Evolutionary conservation across 257 asterid species (phyloP).

Genomic region (Nicotiana undulata): DNA sequence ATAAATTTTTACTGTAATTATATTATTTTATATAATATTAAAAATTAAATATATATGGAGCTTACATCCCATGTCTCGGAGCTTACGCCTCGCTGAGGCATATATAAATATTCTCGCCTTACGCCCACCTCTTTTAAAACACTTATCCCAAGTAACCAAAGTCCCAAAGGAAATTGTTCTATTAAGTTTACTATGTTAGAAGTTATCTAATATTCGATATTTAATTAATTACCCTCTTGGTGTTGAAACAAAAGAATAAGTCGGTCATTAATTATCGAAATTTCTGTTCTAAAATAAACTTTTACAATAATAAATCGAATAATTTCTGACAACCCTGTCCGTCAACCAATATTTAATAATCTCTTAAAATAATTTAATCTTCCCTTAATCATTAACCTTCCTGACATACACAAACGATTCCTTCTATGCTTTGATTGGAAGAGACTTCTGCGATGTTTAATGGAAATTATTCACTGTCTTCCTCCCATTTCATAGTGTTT

Average conservation of each 20-base stretch:
- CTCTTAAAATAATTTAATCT: slow-evolving; percentile 4
- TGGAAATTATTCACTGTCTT: background rate
- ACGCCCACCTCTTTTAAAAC: too few relatives aligned
- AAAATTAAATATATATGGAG: too few relatives aligned
- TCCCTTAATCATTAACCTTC: slow-evolving; percentile 28
- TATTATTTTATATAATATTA: too few relatives aligned
- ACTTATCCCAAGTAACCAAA: too few relatives aligned
- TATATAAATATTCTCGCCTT: too few relatives aligned
- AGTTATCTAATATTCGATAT: background rate
- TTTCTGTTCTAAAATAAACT: background rate
- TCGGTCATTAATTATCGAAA: slow-evolving; percentile 9
- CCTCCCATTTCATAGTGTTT: background rate
- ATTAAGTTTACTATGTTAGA: background rate
- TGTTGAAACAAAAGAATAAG: slow-evolving; percentile 10
- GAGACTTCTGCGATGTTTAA: slow-evolving; percentile 15
- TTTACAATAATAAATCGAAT: slow-evolving; percentile 17
- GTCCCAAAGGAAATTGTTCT: background rate
- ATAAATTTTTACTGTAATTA: too few relatives aligned
- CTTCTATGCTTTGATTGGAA: slow-evolving; percentile 31
- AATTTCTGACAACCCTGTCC: slow-evolving; percentile 42
- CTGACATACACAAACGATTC: slow-evolving; percentile 21
- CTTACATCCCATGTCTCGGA: too few relatives aligned
- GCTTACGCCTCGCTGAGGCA: too few relatives aligned
- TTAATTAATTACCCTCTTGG: background rate
- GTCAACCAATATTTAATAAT: slow-evolving; percentile 14